phyloP scores from a whole-genome alignment of 1,284 basidiomycete genomes.

The Leccinum fuscescens region DNA sequence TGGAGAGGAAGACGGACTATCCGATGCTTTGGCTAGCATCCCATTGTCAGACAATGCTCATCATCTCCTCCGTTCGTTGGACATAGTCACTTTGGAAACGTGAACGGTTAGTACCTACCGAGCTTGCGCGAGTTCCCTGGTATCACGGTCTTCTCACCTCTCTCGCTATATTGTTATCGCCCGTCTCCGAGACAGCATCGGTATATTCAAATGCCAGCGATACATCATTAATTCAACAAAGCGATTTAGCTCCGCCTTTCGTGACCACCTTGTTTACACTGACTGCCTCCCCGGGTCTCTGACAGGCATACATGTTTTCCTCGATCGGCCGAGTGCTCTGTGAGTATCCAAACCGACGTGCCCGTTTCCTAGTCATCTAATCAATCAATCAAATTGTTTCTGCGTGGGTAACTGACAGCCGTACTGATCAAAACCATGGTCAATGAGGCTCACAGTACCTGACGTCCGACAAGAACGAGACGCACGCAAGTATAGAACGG shows the following conservation, averaged over 20 bases:
- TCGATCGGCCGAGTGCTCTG: slow-evolving; percentile 77
- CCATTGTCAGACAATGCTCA: slow-evolving; percentile 23
- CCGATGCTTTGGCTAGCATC: slow-evolving; percentile 22
- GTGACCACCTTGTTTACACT: slow-evolving; percentile 57
- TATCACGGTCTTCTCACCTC: slow-evolving; percentile 64
- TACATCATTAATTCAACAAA: slow-evolving; percentile 23
- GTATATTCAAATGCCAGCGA: slow-evolving; percentile 50
- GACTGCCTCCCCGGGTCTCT: slow-evolving; percentile 50
- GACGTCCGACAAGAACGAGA: too few relatives aligned
- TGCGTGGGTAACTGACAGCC: slow-evolving; percentile 35
- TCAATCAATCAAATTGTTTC: background rate
- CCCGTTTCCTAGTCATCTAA: background rate
- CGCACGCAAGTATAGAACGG: too few relatives aligned
- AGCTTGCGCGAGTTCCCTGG: slow-evolving; percentile 63
- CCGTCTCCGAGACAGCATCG: slow-evolving; percentile 46
- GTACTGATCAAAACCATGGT: too few relatives aligned
- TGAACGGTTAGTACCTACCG: slow-evolving; percentile 55
- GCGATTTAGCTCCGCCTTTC: slow-evolving; percentile 40
- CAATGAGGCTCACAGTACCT: too few relatives aligned
- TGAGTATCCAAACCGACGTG: slow-evolving; percentile 41
- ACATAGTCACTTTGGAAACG: slow-evolving; percentile 68
- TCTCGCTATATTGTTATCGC: slow-evolving; percentile 56
- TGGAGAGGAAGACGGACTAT: slow-evolving; percentile 20
- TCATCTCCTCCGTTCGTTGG: slow-evolving; percentile 36
- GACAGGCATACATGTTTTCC: slow-evolving; percentile 63